Evolutionary conservation across 345 rosid species (phyloP), one percentile per base, ranked within the genome.

Genomic region (Melaleuca alternifolia): DNA sequence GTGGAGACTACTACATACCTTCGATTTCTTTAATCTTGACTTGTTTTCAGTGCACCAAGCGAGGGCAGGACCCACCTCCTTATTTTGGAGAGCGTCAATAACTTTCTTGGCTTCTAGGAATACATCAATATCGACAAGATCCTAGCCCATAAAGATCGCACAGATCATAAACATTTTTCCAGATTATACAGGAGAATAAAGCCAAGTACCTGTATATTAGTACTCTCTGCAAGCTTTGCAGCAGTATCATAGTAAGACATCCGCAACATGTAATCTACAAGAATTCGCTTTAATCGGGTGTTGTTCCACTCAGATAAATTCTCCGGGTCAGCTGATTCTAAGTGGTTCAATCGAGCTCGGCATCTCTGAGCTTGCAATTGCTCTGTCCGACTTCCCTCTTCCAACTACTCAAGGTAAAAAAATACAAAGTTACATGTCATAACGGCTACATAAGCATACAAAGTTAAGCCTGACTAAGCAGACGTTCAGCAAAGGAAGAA

Each of bases 41-140:
- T 93, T 97, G 89, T 96, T 96, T 81, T 97, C 99, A 84, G 94
- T 91, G 88, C 99, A 97, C 99, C 99, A 97, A 75, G 95, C 92
- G 76, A 96, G 88, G 84, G 99, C 98, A 87, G 98, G 95, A 86
- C 93, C 94, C 23, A 92, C 97, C 90, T 96, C 98, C 91, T 92
- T 93, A 86, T 92, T 94, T 85, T 90, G 92, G 87, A 97, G 99
- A 83, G 98, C 98, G 87, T 94, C 98, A 83, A 95, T 93, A 88
- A 95, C 99, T 90, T 89, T 94, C 91, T 91, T 95, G 13, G 98
- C 97, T 89, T 96, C 98, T 91, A 89, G 95, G 88, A 96, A 97
- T 77, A 96, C 95, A 89, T 96, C 99, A 92, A 95, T 89, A 89
- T 96, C 98, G 75, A 96, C 98, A 90, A 97, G 98, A 91, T 96